Evolutionary conservation across 176 grass and related monocot genomes (phyloP).

Genomic region (Neostapfia colusana): DNA sequence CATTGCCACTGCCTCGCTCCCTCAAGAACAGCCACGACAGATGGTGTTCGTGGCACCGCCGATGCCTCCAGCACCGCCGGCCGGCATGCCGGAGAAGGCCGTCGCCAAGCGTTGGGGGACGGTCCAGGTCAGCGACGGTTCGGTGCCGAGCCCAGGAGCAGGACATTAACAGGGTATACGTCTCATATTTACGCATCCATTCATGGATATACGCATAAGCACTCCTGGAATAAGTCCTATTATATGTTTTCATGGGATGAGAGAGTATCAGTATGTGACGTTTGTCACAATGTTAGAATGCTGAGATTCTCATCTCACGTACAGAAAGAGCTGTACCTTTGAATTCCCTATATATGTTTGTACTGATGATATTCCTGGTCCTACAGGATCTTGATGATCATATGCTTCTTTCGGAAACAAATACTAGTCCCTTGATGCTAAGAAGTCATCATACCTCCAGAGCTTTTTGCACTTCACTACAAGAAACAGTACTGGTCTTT

Average conservation of each 20-base stretch:
- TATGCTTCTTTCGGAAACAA: neutral
- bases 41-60: neutral
- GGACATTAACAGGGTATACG: conserved; percentile 13
- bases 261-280: neutral
- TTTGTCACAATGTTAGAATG: neutral
- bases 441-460: neutral
- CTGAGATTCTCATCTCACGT: no score
- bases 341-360: neutral
- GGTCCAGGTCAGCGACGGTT: neutral
- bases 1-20: neutral
- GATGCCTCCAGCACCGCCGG: neutral
- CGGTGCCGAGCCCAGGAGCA: conserved; percentile 36
- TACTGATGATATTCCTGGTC: neutral
- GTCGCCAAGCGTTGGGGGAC: no score
- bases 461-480: neutral
- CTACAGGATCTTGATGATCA: no score
- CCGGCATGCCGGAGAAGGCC: neutral
- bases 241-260: neutral
- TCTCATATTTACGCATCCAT: no score
- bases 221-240: neutral
- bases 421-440: neutral
- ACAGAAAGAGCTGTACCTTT: neutral
- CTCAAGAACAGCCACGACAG: neutral
- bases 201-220: neutral
- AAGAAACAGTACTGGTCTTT: neutral